These are phyloP conservation scores for Xerocomellus intermedius DNA, from an alignment of 768 basidiomycete genomes.

Conservation along the genomic window DNA sequence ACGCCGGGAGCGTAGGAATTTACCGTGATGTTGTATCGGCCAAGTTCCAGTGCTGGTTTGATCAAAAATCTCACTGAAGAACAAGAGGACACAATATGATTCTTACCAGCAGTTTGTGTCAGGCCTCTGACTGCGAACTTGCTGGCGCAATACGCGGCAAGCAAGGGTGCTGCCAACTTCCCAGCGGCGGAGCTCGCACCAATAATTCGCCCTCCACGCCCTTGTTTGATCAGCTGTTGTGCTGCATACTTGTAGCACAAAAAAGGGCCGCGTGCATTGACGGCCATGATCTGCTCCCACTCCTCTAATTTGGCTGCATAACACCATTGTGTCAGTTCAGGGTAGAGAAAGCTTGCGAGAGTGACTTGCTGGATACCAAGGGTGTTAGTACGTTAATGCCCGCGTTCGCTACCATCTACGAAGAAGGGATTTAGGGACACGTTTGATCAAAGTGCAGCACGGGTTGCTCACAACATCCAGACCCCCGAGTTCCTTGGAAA, in stretches of 20 bases:
- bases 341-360: no score
- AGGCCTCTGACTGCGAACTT: slow-evolving; percentile 41
- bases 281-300: neutral
- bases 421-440: no score
- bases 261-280: slow-evolving; percentile 56
- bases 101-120: slow-evolving; percentile 36
- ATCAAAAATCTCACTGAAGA: neutral
- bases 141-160: slow-evolving; percentile 28
- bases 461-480: slow-evolving; percentile 6
- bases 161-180: neutral
- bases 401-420: slow-evolving; percentile 19
- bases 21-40: slow-evolving; percentile 32
- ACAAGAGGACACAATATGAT: neutral
- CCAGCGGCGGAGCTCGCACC: slow-evolving; percentile 9
- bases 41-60: slow-evolving; percentile 27
- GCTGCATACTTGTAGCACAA: slow-evolving; percentile 64
- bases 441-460: no score
- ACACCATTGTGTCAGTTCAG: neutral
- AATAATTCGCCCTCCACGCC: slow-evolving; percentile 51
- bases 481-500: slow-evolving; percentile 1
- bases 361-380: slow-evolving; percentile 1
- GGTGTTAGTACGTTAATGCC: neutral
- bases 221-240: slow-evolving; percentile 53
- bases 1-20: slow-evolving; percentile 39
- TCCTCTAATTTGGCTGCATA: neutral